Percentiles rank a stretch among this genome's conserved stretches.
Evolutionary conservation across 1,139 yeast species (phyloP).

Genomic region (Insectozyma bohioensis): DNA sequence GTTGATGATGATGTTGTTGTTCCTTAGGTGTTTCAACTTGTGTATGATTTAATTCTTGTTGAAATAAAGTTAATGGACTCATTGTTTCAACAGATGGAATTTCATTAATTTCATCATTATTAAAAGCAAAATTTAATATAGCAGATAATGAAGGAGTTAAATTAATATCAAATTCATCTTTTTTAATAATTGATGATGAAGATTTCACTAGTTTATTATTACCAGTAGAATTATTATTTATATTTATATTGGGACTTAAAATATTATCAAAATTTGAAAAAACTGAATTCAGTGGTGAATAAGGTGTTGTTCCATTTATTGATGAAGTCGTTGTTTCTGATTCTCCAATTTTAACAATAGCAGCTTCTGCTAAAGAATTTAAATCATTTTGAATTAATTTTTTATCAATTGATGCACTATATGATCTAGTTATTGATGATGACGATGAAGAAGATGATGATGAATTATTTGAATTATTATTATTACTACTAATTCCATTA

Average conservation of each 20-base stretch:
- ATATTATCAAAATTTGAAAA: constrained; percentile 3
- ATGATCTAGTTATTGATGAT: constrained; percentile 2
- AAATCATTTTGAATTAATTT: constrained; percentile 13
- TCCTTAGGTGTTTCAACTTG: constrained; percentile 1
- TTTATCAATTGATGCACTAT: constrained; percentile 2
- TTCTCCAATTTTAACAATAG: constrained; percentile 25
- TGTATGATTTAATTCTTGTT: constrained; percentile 1
- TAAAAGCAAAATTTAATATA: constrained; percentile 43
- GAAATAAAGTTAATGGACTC: constrained; percentile 30
- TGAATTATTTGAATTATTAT: not conserved
- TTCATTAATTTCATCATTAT: constrained; percentile 24
- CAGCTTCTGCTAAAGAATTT: constrained; percentile 33
- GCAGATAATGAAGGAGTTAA: constrained; percentile 47
- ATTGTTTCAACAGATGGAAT: constrained; percentile 21
- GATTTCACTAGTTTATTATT: constrained; percentile 1
- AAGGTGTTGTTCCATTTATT: not conserved
- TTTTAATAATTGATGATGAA: not conserved
- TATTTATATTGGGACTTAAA: not conserved
- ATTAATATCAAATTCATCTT: constrained; percentile 18
- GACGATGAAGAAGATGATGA: not conserved
- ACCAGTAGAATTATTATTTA: too few species aligned
- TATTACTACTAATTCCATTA: not conserved
- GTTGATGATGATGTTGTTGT: constrained; percentile 1
- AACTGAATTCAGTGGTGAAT: constrained; percentile 1
- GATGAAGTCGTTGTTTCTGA: constrained; percentile 17